Evolutionary conservation across 225 moss, liverwort and hornwort species (phyloP), one percentile per base, ranked within the genome.

Genomic region (Lunularia cruciata): DNA sequence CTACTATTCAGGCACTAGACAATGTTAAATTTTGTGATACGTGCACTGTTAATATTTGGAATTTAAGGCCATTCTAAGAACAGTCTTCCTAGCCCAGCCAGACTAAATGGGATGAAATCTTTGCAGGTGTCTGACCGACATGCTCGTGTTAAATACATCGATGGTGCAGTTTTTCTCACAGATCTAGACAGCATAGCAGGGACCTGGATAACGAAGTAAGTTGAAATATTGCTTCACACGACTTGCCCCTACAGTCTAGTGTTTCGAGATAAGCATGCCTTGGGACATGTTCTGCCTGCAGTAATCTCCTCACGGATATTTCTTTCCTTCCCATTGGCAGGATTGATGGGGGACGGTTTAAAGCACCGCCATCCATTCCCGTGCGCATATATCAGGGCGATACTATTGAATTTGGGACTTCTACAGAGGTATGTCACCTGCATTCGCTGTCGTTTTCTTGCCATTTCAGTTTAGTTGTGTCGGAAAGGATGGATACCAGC

Each of bases 141-240:
- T 64, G 98, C 89, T 2, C 86, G 89, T 52, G 74, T 98, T 14
- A 69, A 63, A 62, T 85, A 74, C 52, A 55, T 39, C 22, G 86
- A 98, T 65, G 93, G 96, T 35, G 89, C 85, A 48, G 76, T 87
- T 34, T 91, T 78, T 26, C 30, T 98, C 22, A 93, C 96, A 22
- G 96, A 98, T 73, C 71, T 98, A 4, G 74, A 74, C 1, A 98
- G 93, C 77, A 75, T 83, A 69, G 78, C 74, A 31, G 96, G 96
- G 46, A 98, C 96, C 16, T 98, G 93, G 96, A 84, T 98, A 10
- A 93, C 84, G 30, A 78, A 70, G 84, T 85, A 57, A 75, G 78
- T n/a, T n/a, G 28, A 35, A 2, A 27, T 42, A 25, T 16, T 39
- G 47, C 12, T 47, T 43, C 43, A 43, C 43, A 43, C 7, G 43